Evolutionary conservation across 306 rosid genomes (phyloP).

Genomic region (Cucurbita maxima): DNA sequence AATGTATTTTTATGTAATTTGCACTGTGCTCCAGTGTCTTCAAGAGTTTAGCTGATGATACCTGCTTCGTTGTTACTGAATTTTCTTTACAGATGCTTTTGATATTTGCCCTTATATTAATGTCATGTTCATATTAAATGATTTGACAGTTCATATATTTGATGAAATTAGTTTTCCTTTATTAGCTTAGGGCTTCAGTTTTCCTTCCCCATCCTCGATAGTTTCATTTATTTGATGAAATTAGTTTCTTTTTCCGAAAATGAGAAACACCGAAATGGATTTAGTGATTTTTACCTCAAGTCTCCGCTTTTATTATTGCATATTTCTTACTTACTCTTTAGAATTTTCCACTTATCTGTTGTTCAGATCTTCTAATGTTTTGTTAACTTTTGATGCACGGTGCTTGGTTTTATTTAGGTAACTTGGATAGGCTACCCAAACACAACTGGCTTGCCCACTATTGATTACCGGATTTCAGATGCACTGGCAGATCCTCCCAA

Average conservation of each 20-base stretch:
- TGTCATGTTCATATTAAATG: background rate
- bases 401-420: constrained; percentile 38
- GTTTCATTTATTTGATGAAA: background rate
- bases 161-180: too few species aligned
- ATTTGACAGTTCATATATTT: background rate
- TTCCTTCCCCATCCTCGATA: background rate
- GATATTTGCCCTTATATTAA: background rate
- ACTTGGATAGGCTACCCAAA: constrained; percentile 99
- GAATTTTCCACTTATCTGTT: background rate
- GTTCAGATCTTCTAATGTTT: background rate
- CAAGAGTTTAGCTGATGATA: background rate
- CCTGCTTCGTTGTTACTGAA: background rate
- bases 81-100: background rate
- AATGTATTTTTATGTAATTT: background rate
- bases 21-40: background rate
- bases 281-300: background rate
- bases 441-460: constrained; percentile 92
- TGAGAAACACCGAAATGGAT: background rate
- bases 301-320: background rate
- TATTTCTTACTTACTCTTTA: background rate
- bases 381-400: background rate
- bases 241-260: background rate
- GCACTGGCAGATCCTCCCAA: constrained; percentile 80
- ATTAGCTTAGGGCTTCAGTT: background rate
- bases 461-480: constrained; percentile 93